Base-by-base conservation (phyloP, 1,284 basidiomycete genomes). In the Xerocomus amazonicus region DNA sequence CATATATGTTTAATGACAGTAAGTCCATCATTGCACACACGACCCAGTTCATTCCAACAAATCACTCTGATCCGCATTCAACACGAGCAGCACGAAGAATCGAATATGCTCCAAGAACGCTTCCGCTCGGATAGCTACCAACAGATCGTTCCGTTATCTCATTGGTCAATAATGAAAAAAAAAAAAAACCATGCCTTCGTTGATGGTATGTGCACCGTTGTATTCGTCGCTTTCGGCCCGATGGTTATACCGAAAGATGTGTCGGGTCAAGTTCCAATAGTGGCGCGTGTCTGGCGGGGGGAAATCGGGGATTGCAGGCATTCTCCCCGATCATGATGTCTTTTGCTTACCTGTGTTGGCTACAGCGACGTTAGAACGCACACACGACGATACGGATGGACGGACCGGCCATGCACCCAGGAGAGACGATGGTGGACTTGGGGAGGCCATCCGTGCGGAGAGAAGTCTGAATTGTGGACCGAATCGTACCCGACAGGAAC, bases 151-250 rank as follows among this genome's bases (percentile, higher is more conserved):
- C 40, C 8, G 8, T 31, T 6, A 31, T 7, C 12, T 12, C 29
- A 31, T 9, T 4, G 6, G 8, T 9, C 29, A 8, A 31, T 9
- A 31, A 8, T 8, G 29, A 8, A 12, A 31, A 8, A 31, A 8
- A 7, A 8, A 12, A 31, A 8, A 31, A 8, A 7, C 54, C 49
- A 35, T 23, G 64, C 71, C 70, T 65, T 79, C 78, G 46, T 80
- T 73, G 29, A 77, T 67, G 3, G 83, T 83, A 58, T 85, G 84
- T 17, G 74, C 63, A 5, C 74, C 76, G 43, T 63, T 67, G 41
- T 62, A 68, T 10, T 61, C 59, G 52, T 70, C 69, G 14, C 57
- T 23, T 23, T 37, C 36, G 9, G 5, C 9, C 16, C 7, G 9
- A 37, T 37, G 36, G 10, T 19, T 10, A 12, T 23, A 34, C 14